phyloP scores from a whole-genome alignment of 164 flowering plant species.

The Macadamia integrifolia region DNA sequence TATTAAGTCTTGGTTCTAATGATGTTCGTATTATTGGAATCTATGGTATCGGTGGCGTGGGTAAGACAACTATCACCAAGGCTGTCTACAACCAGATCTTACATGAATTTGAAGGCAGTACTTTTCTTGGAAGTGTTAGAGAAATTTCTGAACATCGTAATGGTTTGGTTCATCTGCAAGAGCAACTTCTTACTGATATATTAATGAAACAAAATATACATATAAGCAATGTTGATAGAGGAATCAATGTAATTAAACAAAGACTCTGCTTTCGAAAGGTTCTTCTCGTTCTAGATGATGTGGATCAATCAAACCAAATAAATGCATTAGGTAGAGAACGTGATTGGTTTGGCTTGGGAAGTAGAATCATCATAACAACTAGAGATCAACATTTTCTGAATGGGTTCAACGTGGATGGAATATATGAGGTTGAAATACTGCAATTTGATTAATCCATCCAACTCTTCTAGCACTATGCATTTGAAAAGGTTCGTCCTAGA shows the following conservation, averaged over 20 bases:
- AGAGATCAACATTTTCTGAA: too few relatives aligned
- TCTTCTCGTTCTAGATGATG: conserved; percentile 1
- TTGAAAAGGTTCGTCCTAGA: neutral
- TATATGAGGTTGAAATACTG: neutral
- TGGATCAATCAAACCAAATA: neutral
- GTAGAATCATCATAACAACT: too few relatives aligned
- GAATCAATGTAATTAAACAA: conserved; percentile 1
- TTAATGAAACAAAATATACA: neutral
- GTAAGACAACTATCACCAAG: too few relatives aligned
- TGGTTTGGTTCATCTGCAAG: neutral
- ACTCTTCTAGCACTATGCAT: conserved; percentile 2
- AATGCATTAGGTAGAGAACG: neutral
- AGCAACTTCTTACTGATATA: neutral
- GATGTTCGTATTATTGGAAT: conserved; percentile 3
- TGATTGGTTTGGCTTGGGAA: too few relatives aligned
- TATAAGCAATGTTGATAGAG: neutral
- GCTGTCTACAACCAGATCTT: neutral
- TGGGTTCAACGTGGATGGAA: too few relatives aligned
- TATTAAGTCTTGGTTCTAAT: neutral
- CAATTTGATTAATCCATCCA: neutral
- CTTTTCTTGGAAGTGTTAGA: conserved; percentile 9
- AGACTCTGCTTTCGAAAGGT: neutral
- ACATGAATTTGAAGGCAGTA: conserved; percentile 1
- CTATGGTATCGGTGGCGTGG: neutral
- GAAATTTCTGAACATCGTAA: neutral